Percentiles rank a stretch among this genome's conserved stretches.
Evolutionary conservation across 2,329 filamentous ascomycete genomes (phyloP).

Genomic region (Xylariaceae sp.): DNA sequence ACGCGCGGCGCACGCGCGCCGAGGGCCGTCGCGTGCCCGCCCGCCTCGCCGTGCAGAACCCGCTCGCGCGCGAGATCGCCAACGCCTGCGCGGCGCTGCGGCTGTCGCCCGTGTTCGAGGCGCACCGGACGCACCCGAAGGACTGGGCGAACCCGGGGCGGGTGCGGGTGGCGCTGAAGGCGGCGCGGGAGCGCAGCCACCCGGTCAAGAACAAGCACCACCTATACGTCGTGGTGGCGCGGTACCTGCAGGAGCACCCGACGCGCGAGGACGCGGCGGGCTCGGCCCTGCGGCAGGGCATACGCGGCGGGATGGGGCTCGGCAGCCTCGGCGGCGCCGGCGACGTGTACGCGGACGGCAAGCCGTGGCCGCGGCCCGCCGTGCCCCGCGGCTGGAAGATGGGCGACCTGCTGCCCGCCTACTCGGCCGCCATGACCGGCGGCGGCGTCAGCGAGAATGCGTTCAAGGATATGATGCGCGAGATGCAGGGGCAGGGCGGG

Average conservation of each 20-base stretch:
- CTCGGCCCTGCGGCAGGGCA: constrained; percentile 64
- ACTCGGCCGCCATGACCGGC: constrained; percentile 87
- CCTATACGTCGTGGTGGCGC: constrained; percentile 79
- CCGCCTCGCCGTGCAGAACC: constrained; percentile 78
- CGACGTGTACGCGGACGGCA: constrained; percentile 65
- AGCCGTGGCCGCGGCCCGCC: constrained; percentile 73
- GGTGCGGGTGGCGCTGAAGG: constrained; percentile 78
- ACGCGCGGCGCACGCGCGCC: constrained; percentile 73
- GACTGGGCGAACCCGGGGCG: constrained; percentile 97
- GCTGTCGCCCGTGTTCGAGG: constrained; percentile 80
- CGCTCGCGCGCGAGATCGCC: constrained; percentile 86
- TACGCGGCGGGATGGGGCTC: constrained; percentile 21
- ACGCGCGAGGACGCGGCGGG: constrained; percentile 71
- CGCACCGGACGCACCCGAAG: constrained; percentile 89
- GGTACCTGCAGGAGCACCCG: constrained; percentile 78
- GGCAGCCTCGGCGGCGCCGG: constrained; percentile 74
- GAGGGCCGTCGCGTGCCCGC: constrained; percentile 80
- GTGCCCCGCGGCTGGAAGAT: constrained; percentile 93
- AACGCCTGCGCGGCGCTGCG: constrained; percentile 79
- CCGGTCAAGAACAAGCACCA: constrained; percentile 81
- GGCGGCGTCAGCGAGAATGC: constrained; percentile 94
- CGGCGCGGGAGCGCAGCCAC: constrained; percentile 27
- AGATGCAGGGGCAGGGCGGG: constrained; percentile 70
- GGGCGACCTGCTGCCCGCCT: constrained; percentile 79
- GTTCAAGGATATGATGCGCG: constrained; percentile 95